These are phyloP conservation scores for Botrytis deweyae DNA, from an alignment of 2,329 filamentous ascomycete species.

Conservation along the genomic window DNA sequence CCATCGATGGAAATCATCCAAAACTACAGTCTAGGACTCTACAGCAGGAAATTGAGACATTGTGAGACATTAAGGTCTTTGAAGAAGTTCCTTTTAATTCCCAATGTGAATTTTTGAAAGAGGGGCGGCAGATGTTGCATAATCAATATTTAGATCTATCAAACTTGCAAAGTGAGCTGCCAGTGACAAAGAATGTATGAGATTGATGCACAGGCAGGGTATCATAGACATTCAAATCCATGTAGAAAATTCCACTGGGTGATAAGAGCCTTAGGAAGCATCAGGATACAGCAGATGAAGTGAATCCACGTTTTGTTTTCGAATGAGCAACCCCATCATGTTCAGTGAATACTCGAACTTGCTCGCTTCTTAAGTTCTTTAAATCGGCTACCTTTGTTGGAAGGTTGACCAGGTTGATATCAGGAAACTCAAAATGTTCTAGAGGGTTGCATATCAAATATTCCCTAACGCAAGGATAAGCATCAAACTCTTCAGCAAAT, in stretches of 20 bases:
- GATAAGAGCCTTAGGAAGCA: no score
- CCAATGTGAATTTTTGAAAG: background rate
- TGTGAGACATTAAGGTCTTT: background rate
- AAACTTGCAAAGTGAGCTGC: background rate
- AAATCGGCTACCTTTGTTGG: fast-evolving
- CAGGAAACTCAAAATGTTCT: background rate
- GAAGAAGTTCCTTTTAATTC: background rate
- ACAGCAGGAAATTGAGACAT: background rate
- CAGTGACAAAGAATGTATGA: background rate
- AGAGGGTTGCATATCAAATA: fast-evolving
- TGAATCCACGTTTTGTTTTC: background rate
- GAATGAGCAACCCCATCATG: background rate
- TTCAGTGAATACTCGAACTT: background rate
- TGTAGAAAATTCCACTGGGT: background rate
- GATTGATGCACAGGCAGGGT: background rate
- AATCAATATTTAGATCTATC: background rate
- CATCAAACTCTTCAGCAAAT: background rate
- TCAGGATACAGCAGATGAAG: background rate
- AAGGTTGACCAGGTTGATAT: background rate
- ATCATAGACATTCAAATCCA: background rate
- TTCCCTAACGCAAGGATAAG: background rate
- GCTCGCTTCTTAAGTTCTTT: fast-evolving
- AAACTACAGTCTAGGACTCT: background rate
- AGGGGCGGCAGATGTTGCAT: background rate
- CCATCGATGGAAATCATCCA: background rate